Base-by-base conservation (phyloP, 768 basidiomycete species). In the Amanita phalloides region DNA sequence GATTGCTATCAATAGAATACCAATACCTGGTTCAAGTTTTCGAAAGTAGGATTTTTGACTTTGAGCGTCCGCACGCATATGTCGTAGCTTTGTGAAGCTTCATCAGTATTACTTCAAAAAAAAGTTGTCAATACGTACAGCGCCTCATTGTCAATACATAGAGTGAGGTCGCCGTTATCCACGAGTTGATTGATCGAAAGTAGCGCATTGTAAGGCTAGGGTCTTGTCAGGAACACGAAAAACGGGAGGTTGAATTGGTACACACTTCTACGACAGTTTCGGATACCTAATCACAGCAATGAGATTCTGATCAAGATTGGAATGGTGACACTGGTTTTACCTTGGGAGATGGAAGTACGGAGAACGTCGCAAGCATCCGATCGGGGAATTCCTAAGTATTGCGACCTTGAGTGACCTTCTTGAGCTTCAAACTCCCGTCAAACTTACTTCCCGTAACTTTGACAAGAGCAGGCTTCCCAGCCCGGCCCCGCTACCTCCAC, bases 401-500 rank as follows among this genome's bases (percentile, higher is more conserved):
- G 10, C n/a, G 25, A 28, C 55, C 53, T 45, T 62, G 55, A 58
- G 47, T 56, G 41, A 56, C 11, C 30, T 51, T 55, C 32, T 51
- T 55, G 14, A 57, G 48, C 28, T 44, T 30, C 48, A 36, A 46
- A 26, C 48, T 33, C 42, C 13, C 21, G 33, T 42, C 55, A 54
- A 38, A 60, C 74, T 57, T 54, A 77, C 88, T 70, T 93, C 90
- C 48, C 88, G 78, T 54, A 93, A 68, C 62, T 93, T 93, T 35
- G 82, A 81, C 33, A 95, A 67, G 49, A 94, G 68, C 39, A 94
- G 70, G 51, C 82, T 84, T 36, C 91, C 91, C 38, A 94, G 66
- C 14, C 92, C 92, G 21, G 91, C 81, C 35, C 91, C 92, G 2
- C 89, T 94, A 35, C 92, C 92, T 54, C 92, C 92, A 33, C 92